These are phyloP conservation scores for Allomyces macrogynus DNA, from an alignment of 192 early-diverging fungal genomes.

Conservation along the genomic window DNA sequence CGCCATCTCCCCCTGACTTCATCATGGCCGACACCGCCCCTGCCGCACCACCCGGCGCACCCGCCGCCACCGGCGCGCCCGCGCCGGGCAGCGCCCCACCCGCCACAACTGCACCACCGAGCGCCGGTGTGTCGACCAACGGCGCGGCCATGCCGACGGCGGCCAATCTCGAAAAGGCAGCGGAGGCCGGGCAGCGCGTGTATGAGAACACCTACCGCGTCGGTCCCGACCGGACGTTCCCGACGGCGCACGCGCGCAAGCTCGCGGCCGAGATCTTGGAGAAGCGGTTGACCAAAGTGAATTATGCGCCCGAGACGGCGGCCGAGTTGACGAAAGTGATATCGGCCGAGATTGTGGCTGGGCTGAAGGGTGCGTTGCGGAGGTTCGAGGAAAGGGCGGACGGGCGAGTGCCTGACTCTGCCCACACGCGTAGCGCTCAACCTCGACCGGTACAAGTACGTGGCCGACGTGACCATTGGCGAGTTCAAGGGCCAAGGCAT, in stretches of 20 bases:
- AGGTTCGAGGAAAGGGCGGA: too few relatives aligned
- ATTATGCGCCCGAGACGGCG: slow-evolving; percentile 29
- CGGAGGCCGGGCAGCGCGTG: slow-evolving; percentile 5
- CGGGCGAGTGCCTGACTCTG: neutral
- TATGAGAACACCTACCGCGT: slow-evolving; percentile 37
- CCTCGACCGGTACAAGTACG: slow-evolving; percentile 31
- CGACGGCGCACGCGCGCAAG: slow-evolving; percentile 11
- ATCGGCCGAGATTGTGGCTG: slow-evolving; percentile 30
- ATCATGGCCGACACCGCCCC: too few relatives aligned
- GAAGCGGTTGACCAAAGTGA: slow-evolving; percentile 20
- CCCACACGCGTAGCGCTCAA: slow-evolving; percentile 35
- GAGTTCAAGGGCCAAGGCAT: slow-evolving; percentile 43
- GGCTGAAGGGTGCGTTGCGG: slow-evolving; percentile 23
- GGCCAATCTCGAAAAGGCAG: neutral
- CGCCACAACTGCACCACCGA: too few relatives aligned
- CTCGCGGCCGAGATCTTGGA: slow-evolving; percentile 20
- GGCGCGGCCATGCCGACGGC: too few relatives aligned
- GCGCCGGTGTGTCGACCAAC: too few relatives aligned
- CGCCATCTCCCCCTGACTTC: too few relatives aligned
- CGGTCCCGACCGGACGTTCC: slow-evolving; percentile 28
- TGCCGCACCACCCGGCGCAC: too few relatives aligned
- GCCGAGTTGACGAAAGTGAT: slow-evolving; percentile 18
- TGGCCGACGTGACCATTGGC: slow-evolving; percentile 31
- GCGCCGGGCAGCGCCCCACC: too few relatives aligned
- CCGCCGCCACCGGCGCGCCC: too few relatives aligned